phyloP scores from a whole-genome alignment of 768 basidiomycete genomes.

The Serendipita sp. region DNA sequence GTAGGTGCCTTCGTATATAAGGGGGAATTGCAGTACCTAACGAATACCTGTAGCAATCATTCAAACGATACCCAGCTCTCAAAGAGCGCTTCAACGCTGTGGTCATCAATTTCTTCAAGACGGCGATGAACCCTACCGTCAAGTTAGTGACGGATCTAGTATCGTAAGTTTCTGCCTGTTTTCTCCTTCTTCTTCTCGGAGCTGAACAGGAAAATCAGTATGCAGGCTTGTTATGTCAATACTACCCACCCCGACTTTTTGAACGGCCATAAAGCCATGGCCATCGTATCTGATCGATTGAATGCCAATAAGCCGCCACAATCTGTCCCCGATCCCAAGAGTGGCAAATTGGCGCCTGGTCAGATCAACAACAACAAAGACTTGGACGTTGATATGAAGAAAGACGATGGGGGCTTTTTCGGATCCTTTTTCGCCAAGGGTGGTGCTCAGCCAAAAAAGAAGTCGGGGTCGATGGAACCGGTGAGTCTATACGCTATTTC shows the following conservation, averaged over 20 bases:
- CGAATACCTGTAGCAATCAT: constrained; percentile 52
- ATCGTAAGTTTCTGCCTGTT: constrained; percentile 36
- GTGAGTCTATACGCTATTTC: constrained; percentile 18
- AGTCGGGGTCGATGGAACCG: constrained; percentile 38
- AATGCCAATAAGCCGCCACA: constrained; percentile 63
- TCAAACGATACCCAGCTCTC: constrained; percentile 92
- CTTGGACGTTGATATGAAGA: constrained; percentile 76
- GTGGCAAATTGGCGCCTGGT: constrained; percentile 39
- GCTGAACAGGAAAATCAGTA: constrained; percentile 28
- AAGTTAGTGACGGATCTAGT: constrained; percentile 92
- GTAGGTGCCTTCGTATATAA: constrained; percentile 28
- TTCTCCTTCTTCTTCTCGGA: background rate
- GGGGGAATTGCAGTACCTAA: constrained; percentile 3
- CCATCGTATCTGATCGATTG: constrained; percentile 68
- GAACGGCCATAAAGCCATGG: constrained; percentile 92
- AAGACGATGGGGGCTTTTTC: constrained; percentile 86
- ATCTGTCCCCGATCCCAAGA: constrained; percentile 50
- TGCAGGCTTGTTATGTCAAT: constrained; percentile 99
- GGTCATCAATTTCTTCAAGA: constrained; percentile 95
- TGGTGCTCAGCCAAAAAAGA: constrained; percentile 42
- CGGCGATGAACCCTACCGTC: constrained; percentile 80
- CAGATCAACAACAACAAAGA: constrained; percentile 86
- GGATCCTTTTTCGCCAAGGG: constrained; percentile 75
- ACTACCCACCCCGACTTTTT: constrained; percentile 99
- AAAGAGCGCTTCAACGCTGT: constrained; percentile 90